phyloP scores from a whole-genome alignment of 139 green algal species.

The Haematococcus sp. region DNA sequence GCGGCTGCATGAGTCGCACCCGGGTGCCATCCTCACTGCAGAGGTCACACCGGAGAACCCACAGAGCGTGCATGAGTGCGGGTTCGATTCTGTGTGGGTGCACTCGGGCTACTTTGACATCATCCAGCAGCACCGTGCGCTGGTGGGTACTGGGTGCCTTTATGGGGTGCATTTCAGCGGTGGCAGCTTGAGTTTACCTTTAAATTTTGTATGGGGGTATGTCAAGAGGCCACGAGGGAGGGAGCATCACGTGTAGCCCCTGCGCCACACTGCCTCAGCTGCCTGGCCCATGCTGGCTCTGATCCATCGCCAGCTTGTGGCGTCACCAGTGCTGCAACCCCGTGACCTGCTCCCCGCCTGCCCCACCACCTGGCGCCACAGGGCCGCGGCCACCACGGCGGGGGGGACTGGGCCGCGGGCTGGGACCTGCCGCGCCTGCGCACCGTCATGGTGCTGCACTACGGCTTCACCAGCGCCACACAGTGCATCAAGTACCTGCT shows the following conservation, averaged over 20 bases:
- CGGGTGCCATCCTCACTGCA: constrained; percentile 56
- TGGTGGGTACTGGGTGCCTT: neutral
- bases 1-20: constrained; percentile 37
- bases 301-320: no score
- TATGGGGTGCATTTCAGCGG: no score
- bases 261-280: no score
- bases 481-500: constrained; percentile 78
- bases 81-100: constrained; percentile 57
- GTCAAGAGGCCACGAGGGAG: no score
- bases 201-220: no score
- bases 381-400: constrained; percentile 53
- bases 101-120: constrained; percentile 58
- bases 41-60: constrained; percentile 66
- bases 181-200: no score
- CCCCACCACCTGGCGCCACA: constrained; percentile 15
- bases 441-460: constrained; percentile 55
- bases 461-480: constrained; percentile 49
- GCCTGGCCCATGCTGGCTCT: no score
- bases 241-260: no score
- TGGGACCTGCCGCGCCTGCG: constrained; percentile 54
- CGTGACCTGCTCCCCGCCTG: no score
- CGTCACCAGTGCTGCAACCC: no score
- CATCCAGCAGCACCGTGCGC: constrained; percentile 34
- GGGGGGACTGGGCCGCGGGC: constrained; percentile 49
- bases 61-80: constrained; percentile 36